A percentile compares a stretch with the other conserved stretches of the same genome.
These are phyloP conservation scores for Neospora caninum DNA, from an alignment of 169 alveolate species.

Conservation along the genomic window DNA sequence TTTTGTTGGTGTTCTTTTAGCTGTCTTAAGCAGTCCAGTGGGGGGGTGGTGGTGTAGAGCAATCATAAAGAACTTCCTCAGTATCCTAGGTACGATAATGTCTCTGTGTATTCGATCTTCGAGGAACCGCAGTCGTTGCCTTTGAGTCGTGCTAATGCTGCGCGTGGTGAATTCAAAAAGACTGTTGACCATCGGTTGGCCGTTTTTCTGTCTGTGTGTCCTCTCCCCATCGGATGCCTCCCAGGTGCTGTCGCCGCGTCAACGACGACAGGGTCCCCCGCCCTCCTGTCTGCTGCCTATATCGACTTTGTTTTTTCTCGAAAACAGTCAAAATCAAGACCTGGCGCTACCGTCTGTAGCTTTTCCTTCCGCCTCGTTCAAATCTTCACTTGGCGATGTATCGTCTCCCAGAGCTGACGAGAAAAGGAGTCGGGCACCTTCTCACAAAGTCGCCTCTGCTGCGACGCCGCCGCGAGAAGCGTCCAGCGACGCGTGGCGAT, in stretches of 20 bases:
- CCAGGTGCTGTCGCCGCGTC: neutral
- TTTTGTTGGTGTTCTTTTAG: too few species aligned
- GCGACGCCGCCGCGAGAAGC: neutral
- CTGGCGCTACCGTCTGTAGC: neutral
- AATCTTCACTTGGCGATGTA: neutral
- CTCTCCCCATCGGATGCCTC: neutral
- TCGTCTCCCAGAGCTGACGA: neutral
- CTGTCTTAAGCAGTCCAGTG: too few species aligned
- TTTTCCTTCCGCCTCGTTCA: neutral
- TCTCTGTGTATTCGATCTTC: too few species aligned
- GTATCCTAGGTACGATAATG: too few species aligned
- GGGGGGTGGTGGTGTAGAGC: too few species aligned
- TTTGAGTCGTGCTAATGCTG: too few species aligned
- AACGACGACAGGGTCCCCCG: neutral
- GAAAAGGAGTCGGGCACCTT: neutral
- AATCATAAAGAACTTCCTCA: too few species aligned
- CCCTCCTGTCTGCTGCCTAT: neutral
- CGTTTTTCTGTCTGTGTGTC: too few species aligned
- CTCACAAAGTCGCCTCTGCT: neutral
- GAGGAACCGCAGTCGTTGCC: too few species aligned
- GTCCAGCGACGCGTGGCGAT: neutral
- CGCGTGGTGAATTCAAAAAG: too few species aligned
- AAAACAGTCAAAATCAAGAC: neutral
- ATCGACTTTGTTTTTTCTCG: neutral
- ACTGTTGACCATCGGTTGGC: too few species aligned